Percentiles rank a stretch among this genome's conserved stretches.
phyloP scores from a whole-genome alignment of 768 basidiomycete genomes.

The Mycena metata region DNA sequence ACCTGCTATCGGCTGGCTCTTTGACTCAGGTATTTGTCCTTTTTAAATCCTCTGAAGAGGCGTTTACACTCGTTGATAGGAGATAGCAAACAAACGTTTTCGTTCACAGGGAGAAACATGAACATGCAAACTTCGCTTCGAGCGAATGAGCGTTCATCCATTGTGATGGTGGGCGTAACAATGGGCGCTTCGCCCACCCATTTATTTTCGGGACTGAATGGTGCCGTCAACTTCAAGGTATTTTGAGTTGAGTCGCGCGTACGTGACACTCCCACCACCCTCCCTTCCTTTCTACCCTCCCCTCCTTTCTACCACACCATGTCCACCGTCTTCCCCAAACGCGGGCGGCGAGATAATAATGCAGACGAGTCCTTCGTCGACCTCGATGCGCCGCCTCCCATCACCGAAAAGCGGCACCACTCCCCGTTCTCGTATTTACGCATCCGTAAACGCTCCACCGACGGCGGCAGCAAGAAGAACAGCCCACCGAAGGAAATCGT shows the following conservation, averaged over 20 bases:
- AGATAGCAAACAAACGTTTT: background rate
- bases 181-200: constrained; percentile 18
- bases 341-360: constrained; percentile 23
- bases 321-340: constrained; percentile 31
- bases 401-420: constrained; percentile 28
- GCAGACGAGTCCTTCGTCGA: constrained; percentile 33
- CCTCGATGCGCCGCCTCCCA: constrained; percentile 26
- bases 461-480: constrained; percentile 12
- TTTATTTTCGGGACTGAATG: background rate
- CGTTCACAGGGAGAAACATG: background rate
- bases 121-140: background rate
- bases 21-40: too few relatives aligned
- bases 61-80: background rate
- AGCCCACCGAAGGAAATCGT: background rate
- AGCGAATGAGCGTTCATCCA: background rate
- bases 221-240: constrained; percentile 15
- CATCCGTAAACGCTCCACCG: constrained; percentile 34
- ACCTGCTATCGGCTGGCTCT: background rate
- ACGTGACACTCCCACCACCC: constrained; percentile 8
- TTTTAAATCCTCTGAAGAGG: too few relatives aligned
- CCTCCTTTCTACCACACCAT: constrained; percentile 10
- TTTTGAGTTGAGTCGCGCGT: constrained; percentile 5
- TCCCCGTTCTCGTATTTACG: constrained; percentile 35
- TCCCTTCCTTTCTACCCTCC: background rate
- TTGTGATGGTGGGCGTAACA: background rate